Percentiles rank a stretch among this genome's conserved stretches.
phyloP scores from a whole-genome alignment of 768 basidiomycete species.

The Boletus rubescentipes region DNA sequence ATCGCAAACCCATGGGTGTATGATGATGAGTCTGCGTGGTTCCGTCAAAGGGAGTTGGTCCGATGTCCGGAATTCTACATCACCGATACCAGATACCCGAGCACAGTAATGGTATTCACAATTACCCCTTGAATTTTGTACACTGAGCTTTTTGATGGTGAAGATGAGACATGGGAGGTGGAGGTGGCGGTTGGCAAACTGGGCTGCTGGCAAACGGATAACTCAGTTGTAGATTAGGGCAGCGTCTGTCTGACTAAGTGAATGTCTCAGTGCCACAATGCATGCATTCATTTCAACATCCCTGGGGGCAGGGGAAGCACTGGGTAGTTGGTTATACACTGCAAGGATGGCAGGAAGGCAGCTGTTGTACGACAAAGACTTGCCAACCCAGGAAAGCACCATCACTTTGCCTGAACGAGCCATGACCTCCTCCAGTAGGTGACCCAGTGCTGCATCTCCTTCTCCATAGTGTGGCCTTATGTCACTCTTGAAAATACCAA shows the following conservation, averaged over 20 bases:
- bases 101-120: background rate
- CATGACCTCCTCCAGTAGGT: conserved; percentile 7
- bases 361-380: conserved; percentile 5
- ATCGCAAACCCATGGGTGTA: conserved; percentile 6
- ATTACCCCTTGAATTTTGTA: background rate
- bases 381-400: conserved; percentile 6
- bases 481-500: conserved; percentile 2
- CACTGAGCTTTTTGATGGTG: background rate
- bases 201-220: background rate
- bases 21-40: background rate
- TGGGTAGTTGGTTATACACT: background rate
- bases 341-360: conserved; percentile 7
- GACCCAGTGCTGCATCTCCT: conserved; percentile 1
- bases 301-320: background rate
- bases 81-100: background rate
- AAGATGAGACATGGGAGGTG: conserved; percentile 1
- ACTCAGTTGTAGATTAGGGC: background rate
- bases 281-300: background rate
- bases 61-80: background rate
- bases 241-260: background rate
- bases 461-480: conserved; percentile 6
- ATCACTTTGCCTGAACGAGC: background rate
- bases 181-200: background rate
- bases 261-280: background rate
- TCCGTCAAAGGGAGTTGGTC: background rate